Evolutionary conservation across 805 yeast species (phyloP).

Genomic region (Dipodascus geniculatus): DNA sequence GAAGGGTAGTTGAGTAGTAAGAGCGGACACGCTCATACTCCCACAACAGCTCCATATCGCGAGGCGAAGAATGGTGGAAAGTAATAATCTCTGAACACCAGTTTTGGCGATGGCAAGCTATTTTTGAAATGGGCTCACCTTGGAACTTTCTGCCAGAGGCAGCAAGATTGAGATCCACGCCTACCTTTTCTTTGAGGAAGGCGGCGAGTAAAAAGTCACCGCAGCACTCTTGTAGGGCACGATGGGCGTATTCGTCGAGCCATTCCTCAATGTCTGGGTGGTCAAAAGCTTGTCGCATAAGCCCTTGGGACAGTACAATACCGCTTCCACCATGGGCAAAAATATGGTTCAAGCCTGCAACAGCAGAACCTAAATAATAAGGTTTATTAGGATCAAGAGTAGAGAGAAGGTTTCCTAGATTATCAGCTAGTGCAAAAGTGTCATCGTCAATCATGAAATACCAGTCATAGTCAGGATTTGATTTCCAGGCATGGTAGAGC

Average conservation of each 20-base stretch:
- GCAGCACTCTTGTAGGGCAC: conserved; percentile 20
- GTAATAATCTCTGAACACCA: conserved; percentile 24
- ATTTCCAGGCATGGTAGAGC: conserved; percentile 24
- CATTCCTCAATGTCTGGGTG: conserved; percentile 10
- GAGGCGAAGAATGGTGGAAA: conserved; percentile 23
- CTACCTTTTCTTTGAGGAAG: conserved; percentile 14
- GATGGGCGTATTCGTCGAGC: conserved; percentile 14
- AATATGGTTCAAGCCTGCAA: conserved; percentile 14
- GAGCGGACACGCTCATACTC: conserved; percentile 22
- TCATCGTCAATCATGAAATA: conserved; percentile 27
- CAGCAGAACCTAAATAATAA: conserved; percentile 22
- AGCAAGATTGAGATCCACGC: conserved; percentile 8
- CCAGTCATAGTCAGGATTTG: conserved; percentile 24
- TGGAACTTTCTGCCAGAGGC: conserved; percentile 19
- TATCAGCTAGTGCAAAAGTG: conserved; percentile 21
- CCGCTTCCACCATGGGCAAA: conserved; percentile 33
- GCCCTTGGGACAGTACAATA: conserved; percentile 19
- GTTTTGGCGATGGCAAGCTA: conserved; percentile 9
- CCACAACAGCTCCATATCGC: conserved; percentile 22
- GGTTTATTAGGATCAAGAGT: conserved; percentile 19
- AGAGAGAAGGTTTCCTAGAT: conserved; percentile 16
- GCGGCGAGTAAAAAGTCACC: conserved; percentile 26
- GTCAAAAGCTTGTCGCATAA: conserved; percentile 20
- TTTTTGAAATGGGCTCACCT: conserved; percentile 20
- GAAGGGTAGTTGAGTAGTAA: background rate